Evolutionary conservation across 1,284 basidiomycete species (phyloP).

Genomic region (Rhodotorula glutinis): DNA sequence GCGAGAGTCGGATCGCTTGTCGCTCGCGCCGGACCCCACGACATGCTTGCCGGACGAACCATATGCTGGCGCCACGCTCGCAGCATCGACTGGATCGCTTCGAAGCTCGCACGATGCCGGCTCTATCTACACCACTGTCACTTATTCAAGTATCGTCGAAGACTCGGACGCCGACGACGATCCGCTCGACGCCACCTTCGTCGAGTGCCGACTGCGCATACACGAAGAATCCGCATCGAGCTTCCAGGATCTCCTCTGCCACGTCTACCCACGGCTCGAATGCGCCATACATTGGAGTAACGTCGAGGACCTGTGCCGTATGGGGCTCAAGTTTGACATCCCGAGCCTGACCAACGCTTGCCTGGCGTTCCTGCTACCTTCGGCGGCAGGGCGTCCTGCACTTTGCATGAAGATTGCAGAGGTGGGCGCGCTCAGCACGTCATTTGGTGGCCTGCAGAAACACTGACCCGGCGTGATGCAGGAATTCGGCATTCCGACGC

Average conservation of each 20-base stretch:
- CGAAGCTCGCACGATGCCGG: slow-evolving; percentile 52
- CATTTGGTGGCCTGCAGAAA: no score
- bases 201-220: slow-evolving; percentile 47
- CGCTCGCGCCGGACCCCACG: no score
- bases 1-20: no score
- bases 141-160: slow-evolving; percentile 17
- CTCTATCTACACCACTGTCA: slow-evolving; percentile 51
- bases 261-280: slow-evolving; percentile 59
- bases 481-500: slow-evolving; percentile 52
- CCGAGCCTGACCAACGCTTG: slow-evolving; percentile 74
- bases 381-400: slow-evolving; percentile 83
- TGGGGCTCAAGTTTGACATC: slow-evolving; percentile 77
- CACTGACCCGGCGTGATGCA: neutral
- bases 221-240: slow-evolving; percentile 71
- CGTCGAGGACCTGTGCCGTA: slow-evolving; percentile 72
- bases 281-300: slow-evolving; percentile 92
- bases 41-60: no score
- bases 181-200: slow-evolving; percentile 37
- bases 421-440: neutral
- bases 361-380: slow-evolving; percentile 78
- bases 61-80: slow-evolving; percentile 47
- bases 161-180: slow-evolving; percentile 38
- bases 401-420: slow-evolving; percentile 83
- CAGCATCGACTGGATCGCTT: slow-evolving; percentile 45
- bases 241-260: slow-evolving; percentile 16